phyloP scores from a whole-genome alignment of 2,329 filamentous ascomycete species.

The Blastomyces percursus region DNA sequence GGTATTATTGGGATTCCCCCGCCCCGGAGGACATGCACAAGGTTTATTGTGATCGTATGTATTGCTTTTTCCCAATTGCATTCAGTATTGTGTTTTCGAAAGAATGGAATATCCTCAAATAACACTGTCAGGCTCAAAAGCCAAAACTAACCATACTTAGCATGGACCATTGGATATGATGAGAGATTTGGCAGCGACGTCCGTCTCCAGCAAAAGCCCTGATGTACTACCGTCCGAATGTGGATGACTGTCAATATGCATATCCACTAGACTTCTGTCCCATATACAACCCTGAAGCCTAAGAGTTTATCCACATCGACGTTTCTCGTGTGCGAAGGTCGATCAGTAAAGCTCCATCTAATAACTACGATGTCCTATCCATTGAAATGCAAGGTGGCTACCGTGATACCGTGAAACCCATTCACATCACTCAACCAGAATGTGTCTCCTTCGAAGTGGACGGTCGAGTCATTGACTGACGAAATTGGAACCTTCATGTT shows the following conservation, averaged over 20 bases:
- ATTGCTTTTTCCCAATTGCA: neutral
- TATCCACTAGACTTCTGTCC: slow-evolving; percentile 91
- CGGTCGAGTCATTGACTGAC: slow-evolving; percentile 69
- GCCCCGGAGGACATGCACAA: slow-evolving; percentile 77
- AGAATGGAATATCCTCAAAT: neutral
- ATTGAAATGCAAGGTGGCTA: slow-evolving; percentile 66
- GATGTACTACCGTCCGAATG: slow-evolving; percentile 85
- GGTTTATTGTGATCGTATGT: slow-evolving; percentile 77
- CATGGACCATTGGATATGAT: slow-evolving; percentile 92
- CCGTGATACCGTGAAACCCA: slow-evolving; percentile 68
- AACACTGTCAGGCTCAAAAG: neutral
- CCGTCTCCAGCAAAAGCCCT: slow-evolving; percentile 80
- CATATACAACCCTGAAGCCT: slow-evolving; percentile 72
- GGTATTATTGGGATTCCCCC: slow-evolving; percentile 66
- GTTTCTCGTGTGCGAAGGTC: slow-evolving; percentile 67
- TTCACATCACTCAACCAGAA: slow-evolving; percentile 78
- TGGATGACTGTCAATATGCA: slow-evolving; percentile 81
- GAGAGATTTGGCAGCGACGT: slow-evolving; percentile 71
- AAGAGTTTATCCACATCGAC: slow-evolving; percentile 72
- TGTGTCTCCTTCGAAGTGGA: slow-evolving; percentile 76
- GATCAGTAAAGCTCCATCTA: slow-evolving; percentile 57
- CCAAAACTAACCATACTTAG: slow-evolving; percentile 24
- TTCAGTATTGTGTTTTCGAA: neutral
- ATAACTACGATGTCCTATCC: slow-evolving; percentile 68
- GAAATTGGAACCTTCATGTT: slow-evolving; percentile 87